Evolutionary conservation across 768 basidiomycete genomes (phyloP).

Genomic region (Daedaleopsis sinensis): DNA sequence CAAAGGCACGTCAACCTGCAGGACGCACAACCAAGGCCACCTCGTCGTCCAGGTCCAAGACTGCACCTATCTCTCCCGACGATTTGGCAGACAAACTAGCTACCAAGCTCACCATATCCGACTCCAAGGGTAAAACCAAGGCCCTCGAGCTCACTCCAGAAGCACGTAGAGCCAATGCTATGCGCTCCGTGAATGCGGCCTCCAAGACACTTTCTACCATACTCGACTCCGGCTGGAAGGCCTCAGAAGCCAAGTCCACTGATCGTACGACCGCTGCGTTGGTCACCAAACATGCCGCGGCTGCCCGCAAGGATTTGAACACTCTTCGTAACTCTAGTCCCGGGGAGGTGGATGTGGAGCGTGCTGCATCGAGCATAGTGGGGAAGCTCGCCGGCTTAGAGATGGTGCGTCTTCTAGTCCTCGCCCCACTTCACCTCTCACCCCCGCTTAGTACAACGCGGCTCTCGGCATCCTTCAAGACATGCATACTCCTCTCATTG

Average conservation of each 20-base stretch:
- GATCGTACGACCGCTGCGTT: slow-evolving; percentile 25
- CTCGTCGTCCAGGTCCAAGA: slow-evolving; percentile 14
- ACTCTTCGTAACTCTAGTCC: slow-evolving; percentile 49
- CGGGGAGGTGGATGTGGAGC: slow-evolving; percentile 66
- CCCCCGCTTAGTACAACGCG: slow-evolving; percentile 44
- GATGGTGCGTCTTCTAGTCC: slow-evolving; percentile 54
- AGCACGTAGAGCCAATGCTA: slow-evolving; percentile 47
- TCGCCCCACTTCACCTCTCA: neutral
- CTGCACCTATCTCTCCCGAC: slow-evolving; percentile 15
- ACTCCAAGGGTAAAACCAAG: slow-evolving; percentile 24
- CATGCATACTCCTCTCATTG: slow-evolving; percentile 48
- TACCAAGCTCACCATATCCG: slow-evolving; percentile 29
- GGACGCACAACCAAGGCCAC: neutral
- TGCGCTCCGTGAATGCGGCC: slow-evolving; percentile 66
- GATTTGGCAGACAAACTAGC: slow-evolving; percentile 30
- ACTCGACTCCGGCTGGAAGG: slow-evolving; percentile 65
- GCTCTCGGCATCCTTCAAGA: slow-evolving; percentile 49
- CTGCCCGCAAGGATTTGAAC: slow-evolving; percentile 48
- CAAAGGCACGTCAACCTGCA: slow-evolving; percentile 1
- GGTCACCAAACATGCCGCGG: slow-evolving; percentile 40
- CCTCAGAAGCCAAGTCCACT: slow-evolving; percentile 28
- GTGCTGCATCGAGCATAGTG: slow-evolving; percentile 67
- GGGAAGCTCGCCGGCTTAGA: slow-evolving; percentile 71
- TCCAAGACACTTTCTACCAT: slow-evolving; percentile 58
- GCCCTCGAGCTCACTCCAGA: slow-evolving; percentile 26